Conservation (phyloP, 2,329 filamentous ascomycete species). For the Ophiostoma piceae region DNA sequence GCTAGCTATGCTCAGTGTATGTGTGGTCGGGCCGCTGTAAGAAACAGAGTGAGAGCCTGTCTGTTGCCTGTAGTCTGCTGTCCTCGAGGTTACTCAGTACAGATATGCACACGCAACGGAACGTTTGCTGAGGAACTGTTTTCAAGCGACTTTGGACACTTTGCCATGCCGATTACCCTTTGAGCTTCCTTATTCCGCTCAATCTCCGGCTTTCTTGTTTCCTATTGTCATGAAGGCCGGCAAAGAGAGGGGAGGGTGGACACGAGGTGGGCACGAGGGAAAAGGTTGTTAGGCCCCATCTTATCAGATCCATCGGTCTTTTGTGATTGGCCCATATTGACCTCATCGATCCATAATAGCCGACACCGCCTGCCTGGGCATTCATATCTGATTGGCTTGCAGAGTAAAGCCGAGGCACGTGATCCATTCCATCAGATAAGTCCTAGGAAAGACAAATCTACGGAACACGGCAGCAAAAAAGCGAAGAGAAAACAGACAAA, state of each 20-base stretch:
- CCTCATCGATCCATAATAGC: background rate
- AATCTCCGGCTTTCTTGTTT: background rate
- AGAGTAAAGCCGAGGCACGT: slow-evolving; percentile 5
- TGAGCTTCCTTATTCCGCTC: background rate
- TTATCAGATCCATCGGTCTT: slow-evolving; percentile 27
- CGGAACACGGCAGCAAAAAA: too few relatives aligned
- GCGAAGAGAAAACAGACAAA: too few relatives aligned
- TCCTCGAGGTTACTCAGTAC: background rate
- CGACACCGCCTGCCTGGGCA: background rate
- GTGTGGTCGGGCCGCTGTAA: too few relatives aligned
- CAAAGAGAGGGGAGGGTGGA: slow-evolving; percentile 4
- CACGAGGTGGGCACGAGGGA: background rate
- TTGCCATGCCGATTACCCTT: background rate
- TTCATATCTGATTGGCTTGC: slow-evolving; percentile 22
- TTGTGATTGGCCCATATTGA: slow-evolving; percentile 19
- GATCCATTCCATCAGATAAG: slow-evolving; percentile 2
- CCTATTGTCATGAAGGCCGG: background rate
- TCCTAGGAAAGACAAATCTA: too few relatives aligned
- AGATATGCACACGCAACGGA: background rate
- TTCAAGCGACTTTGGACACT: background rate
- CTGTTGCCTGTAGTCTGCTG: background rate
- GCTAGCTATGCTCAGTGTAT: too few relatives aligned
- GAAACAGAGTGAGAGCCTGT: too few relatives aligned
- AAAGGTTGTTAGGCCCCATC: slow-evolving; percentile 20
- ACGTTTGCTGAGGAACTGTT: background rate